Base-by-base conservation (phyloP, 2,329 filamentous ascomycete genomes). In the Monosporascus sp. region DNA sequence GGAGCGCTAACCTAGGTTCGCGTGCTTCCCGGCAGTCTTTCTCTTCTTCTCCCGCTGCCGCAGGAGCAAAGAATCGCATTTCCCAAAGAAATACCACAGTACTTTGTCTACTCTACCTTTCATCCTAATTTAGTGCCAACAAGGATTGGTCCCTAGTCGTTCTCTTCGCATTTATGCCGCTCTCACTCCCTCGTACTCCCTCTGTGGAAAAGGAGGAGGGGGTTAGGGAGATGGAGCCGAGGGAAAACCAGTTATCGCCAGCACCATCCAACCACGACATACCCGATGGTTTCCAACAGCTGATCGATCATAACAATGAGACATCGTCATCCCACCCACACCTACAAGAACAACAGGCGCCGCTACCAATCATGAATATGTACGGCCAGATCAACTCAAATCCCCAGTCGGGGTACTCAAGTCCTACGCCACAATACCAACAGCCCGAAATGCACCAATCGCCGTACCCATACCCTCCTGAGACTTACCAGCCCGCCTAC, bases 271-370 rank as follows among this genome's bases (percentile, higher is more conserved):
- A 70, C 48, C 61, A 61, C 53, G 72, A 74, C 45, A 57, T 66
- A 27, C 67, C 74, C 25, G 70, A 69, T 53, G 70, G 72, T 39
- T 70, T 77, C 54, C 69, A 73, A 48, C 71, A 77, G 22, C 58
- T 78, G 27, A 64, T 74, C 49, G 71, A 75, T 53, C 73, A 78
- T 57, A 78, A 77, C 41, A 62, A 67, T 25, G 57, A 57, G 7
- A 57, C 63, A 3, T 66, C 63, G 24, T 63, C 60, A 45, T 57
- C 56, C 61, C 14, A 68, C 7, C 51, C 57, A 11, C 37, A 24
- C 15, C 50, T 53, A 27, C 60, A 24, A 57, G 57, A 36, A 55
- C 64, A 24, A 65, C 65, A 43, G 6, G 18, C n/a, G 7, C 57
- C 60, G 7, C 62, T 57, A 50, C 64, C 67, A 20, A 49, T 62